These are phyloP conservation scores for Nymphaea colorata DNA, from an alignment of 164 flowering plant species.

Conservation along the genomic window DNA sequence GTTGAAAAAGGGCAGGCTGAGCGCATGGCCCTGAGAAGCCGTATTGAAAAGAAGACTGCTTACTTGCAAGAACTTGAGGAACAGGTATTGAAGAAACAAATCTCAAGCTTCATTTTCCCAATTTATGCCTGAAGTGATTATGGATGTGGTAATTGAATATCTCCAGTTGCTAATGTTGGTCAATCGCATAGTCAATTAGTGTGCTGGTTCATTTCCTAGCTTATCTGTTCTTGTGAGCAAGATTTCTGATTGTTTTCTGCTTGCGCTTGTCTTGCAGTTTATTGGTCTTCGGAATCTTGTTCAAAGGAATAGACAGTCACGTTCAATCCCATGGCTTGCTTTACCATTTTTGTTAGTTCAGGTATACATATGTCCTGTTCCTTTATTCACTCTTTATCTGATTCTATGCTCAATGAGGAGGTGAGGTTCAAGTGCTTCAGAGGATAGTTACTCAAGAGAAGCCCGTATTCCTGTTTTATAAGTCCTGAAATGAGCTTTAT, in stretches of 20 bases:
- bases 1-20: conserved; percentile 11
- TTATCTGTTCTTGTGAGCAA: neutral
- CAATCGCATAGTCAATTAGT: neutral
- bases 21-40: conserved; percentile 10
- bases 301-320: conserved; percentile 11
- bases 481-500: too few species aligned
- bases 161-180: neutral
- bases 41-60: conserved; percentile 23
- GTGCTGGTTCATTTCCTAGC: neutral
- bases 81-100: conserved; percentile 13
- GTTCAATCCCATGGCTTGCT: conserved; percentile 11
- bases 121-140: too few species aligned
- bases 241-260: neutral
- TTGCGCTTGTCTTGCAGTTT: conserved; percentile 6
- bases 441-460: too few species aligned
- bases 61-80: conserved; percentile 30
- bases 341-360: conserved; percentile 27
- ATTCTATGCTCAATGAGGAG: too few species aligned
- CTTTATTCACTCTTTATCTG: too few species aligned
- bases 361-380: conserved; percentile 5
- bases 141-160: too few species aligned
- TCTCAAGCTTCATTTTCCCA: neutral
- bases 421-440: too few species aligned
- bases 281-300: conserved; percentile 17
- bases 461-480: too few species aligned